Base-by-base conservation (phyloP, 352 stramenopile species). In the Nothophytophthora sp. region DNA sequence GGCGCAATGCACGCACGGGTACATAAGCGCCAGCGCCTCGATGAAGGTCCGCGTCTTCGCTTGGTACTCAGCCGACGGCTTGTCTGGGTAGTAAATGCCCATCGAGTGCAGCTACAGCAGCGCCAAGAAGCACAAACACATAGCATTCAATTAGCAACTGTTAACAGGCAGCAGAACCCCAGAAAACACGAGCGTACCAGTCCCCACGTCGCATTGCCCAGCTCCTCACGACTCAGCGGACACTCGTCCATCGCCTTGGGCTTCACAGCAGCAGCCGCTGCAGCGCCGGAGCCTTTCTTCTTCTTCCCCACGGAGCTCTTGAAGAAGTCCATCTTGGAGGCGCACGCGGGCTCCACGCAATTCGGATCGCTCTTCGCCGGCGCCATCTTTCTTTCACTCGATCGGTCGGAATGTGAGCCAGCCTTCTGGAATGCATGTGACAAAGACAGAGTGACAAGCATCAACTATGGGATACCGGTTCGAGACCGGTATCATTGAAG, bases 31-130 rank as follows among this genome's bases (percentile, higher is more conserved):
- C 29, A 99, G 66, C 16, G 90, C 80, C 34, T 92, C 65, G 18
- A 99, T 72, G 52, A 99, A 97, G 18, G 79, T 81, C 34, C 65
- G 86, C 45, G 97, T 92, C 43, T 92, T 88, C 25, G 82, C 35
- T 63, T 98, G 78, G 58, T 98, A 91, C 45, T 98, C 81, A 7
- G 60, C 42, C 0, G 88, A 92, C 29, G 97, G 97, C 45, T 95
- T 88, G 15, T 99, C 93, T 1, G 97, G 96, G 79, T 98, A 99
- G 79, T 98, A 99, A 30, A 96, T 94, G 12, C 95, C 94, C 75
- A 95, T 97, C 11, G 90, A 97, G 56, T 98, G 92, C 33, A 97
- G 69, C 86, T 96, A 51, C 4, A 66, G 24, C 18, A 11, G 20
- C 24, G 48, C 19, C 7, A 43, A 20, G 20, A 55, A 24, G 2